phyloP scores from a whole-genome alignment of 2,329 filamentous ascomycete genomes.

The Escovopsis sp. region DNA sequence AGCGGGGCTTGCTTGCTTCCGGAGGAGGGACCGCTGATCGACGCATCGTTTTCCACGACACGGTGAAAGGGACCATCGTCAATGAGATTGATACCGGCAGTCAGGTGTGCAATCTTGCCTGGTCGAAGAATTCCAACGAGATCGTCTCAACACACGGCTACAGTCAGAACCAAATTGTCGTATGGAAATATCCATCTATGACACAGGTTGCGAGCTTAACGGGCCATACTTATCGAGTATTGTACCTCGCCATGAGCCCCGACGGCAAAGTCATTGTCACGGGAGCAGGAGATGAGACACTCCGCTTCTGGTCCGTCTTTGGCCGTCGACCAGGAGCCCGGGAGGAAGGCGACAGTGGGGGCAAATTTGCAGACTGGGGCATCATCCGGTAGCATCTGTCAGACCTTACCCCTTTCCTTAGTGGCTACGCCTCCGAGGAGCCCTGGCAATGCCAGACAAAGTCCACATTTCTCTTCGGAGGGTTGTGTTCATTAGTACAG shows the following conservation, averaged over 20 bases:
- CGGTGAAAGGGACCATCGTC: conserved; percentile 61
- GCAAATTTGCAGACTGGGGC: conserved; percentile 61
- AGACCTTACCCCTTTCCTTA: background rate
- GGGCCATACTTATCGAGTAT: conserved; percentile 88
- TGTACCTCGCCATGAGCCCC: conserved; percentile 95
- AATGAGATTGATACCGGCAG: conserved; percentile 93
- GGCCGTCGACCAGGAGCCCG: conserved; percentile 61
- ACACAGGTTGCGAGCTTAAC: conserved; percentile 90
- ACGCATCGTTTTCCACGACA: conserved; percentile 97
- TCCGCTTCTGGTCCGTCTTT: conserved; percentile 96
- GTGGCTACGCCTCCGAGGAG: background rate
- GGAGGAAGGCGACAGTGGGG: conserved; percentile 48
- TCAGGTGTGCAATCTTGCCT: conserved; percentile 96
- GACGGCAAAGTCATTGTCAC: conserved; percentile 90
- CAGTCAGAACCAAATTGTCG: conserved; percentile 94
- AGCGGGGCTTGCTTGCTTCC: conserved; percentile 83
- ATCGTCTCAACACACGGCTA: conserved; percentile 96
- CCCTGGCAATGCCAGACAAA: no score
- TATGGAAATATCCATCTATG: conserved; percentile 99
- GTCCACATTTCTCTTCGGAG: no score
- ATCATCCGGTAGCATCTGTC: conserved; percentile 49
- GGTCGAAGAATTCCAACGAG: conserved; percentile 96
- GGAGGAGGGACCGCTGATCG: conserved; percentile 92
- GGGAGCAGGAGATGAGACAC: conserved; percentile 87
- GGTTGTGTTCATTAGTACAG: no score